phyloP scores from a whole-genome alignment of 2,329 filamentous ascomycete species.

The Aspergillus transmontanensis region DNA sequence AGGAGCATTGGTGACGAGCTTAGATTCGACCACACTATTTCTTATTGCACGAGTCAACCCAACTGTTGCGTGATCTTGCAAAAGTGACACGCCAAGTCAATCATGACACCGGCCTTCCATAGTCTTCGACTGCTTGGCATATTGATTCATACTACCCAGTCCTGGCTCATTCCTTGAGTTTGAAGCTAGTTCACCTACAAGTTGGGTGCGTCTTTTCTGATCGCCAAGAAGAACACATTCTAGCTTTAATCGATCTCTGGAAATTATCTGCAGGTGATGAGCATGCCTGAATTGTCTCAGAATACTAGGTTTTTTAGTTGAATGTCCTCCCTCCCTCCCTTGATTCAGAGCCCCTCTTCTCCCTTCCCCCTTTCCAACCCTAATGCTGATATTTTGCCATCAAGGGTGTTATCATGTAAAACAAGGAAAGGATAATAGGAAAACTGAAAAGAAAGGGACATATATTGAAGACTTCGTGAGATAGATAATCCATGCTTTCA shows the following conservation, averaged over 20 bases:
- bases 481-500: background rate
- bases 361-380: conserved; percentile 12
- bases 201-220: background rate
- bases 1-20: conserved; percentile 36
- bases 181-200: background rate
- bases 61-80: background rate
- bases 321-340: conserved; percentile 18
- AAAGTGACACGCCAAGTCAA: background rate
- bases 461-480: background rate
- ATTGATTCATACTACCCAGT: background rate
- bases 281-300: conserved; percentile 10
- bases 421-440: background rate
- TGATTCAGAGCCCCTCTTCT: conserved; percentile 11
- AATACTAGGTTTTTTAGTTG: background rate
- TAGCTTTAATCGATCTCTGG: background rate
- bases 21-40: background rate
- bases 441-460: background rate
- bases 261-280: background rate
- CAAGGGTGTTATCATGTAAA: background rate
- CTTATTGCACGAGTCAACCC: too few relatives aligned
- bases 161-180: background rate
- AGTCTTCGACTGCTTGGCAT: background rate
- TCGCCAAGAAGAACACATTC: background rate
- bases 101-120: background rate
- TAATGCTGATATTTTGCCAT: background rate